phyloP scores from a whole-genome alignment of 139 green algal genomes.

The Haematococcus lacustris region DNA sequence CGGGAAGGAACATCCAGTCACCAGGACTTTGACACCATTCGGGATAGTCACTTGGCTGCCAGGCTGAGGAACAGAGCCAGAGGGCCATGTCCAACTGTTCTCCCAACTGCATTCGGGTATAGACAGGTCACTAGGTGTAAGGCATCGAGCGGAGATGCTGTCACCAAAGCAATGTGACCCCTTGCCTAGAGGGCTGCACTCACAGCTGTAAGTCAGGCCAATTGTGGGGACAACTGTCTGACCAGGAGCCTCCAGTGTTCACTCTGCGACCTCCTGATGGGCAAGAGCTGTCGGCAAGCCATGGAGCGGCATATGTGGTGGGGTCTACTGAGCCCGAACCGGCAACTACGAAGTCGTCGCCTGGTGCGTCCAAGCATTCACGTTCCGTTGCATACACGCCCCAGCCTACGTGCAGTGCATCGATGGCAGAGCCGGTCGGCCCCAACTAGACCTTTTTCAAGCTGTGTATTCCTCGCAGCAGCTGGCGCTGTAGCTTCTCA shows the following conservation, averaged over 20 bases:
- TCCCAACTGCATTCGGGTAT: background rate
- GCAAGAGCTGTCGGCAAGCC: no score
- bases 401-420: no score
- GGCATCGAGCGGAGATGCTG: background rate
- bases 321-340: no score
- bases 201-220: background rate
- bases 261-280: background rate
- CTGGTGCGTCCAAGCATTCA: no score
- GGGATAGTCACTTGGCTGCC: conserved; percentile 21
- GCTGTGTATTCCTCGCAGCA: no score
- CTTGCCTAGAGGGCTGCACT: background rate
- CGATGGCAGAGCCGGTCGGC: no score
- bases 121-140: background rate
- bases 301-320: no score
- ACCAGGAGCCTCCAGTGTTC: background rate
- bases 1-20: conserved; percentile 27
- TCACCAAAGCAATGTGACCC: background rate
- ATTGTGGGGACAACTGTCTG: background rate
- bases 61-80: background rate
- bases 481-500: no score
- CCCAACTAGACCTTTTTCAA: no score
- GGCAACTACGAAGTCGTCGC: no score
- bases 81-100: conserved; percentile 1
- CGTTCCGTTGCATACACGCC: no score
- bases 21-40: conserved; percentile 11